Percentiles rank a stretch among this genome's conserved stretches.
These are phyloP conservation scores for Limnomonas spitsbergensis DNA, from an alignment of 139 green algal species.

Conservation along the genomic window DNA sequence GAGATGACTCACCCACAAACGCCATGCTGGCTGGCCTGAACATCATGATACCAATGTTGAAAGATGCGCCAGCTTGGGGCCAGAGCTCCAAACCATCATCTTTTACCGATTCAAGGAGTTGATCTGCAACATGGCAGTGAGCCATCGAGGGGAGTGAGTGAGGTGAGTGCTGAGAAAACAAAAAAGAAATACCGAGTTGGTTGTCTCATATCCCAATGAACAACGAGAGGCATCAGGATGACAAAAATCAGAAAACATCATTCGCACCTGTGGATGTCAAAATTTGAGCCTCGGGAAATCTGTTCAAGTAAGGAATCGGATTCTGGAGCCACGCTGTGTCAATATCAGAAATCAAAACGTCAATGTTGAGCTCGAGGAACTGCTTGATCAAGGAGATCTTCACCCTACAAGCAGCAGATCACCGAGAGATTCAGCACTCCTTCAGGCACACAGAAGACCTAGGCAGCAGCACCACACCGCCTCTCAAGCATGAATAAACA, in stretches of 20 bases:
- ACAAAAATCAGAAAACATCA: no score
- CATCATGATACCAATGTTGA: constrained; percentile 93
- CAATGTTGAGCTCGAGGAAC: constrained; percentile 28
- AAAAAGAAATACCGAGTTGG: no score
- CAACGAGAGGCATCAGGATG: no score
- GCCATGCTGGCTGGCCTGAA: constrained; percentile 51
- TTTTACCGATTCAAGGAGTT: background rate
- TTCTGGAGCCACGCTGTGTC: constrained; percentile 76
- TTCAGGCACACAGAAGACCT: no score
- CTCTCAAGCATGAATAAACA: no score
- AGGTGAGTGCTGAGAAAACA: no score
- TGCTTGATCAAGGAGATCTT: constrained; percentile 30
- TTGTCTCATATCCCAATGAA: no score
- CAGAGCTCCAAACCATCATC: constrained; percentile 65
- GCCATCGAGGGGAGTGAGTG: background rate
- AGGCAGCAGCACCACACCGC: no score
- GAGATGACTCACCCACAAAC: constrained; percentile 38
- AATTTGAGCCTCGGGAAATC: constrained; percentile 75
- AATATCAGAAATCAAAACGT: constrained; percentile 60
- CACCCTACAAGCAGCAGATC: constrained; percentile 11
- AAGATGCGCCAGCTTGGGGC: constrained; percentile 49
- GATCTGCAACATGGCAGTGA: background rate
- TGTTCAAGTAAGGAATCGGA: constrained; percentile 73
- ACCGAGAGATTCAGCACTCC: background rate
- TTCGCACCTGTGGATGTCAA: constrained; percentile 67